A percentile compares a stretch with the other conserved stretches of the same genome.
Conservation (phyloP, 495 filamentous ascomycete species). For the Penicillium maclennaniae region DNA sequence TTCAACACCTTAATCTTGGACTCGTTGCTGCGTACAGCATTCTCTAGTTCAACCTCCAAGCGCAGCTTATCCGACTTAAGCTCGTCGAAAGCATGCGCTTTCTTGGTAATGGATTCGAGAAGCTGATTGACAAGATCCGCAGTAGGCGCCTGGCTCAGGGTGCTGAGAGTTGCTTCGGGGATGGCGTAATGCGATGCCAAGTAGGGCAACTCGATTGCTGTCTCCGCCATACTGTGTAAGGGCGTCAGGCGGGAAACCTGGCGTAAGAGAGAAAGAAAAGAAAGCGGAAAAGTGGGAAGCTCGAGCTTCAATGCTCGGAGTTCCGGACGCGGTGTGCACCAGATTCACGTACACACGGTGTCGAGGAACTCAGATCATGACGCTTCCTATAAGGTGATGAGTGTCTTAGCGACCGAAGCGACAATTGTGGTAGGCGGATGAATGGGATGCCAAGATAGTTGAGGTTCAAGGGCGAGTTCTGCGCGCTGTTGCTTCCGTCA, state of each 20-base stretch:
- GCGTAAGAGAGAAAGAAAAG: slow-evolving; percentile 4
- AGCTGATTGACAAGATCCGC: slow-evolving; percentile 69
- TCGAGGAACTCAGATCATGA: slow-evolving; percentile 18
- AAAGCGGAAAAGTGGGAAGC: slow-evolving; percentile 1
- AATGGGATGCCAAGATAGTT: slow-evolving; percentile 4
- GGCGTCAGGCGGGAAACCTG: slow-evolving; percentile 11
- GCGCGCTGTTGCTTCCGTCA: slow-evolving; percentile 18
- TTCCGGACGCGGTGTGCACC: slow-evolving; percentile 17
- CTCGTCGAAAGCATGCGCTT: slow-evolving; percentile 75
- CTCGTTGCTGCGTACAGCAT: slow-evolving; percentile 74
- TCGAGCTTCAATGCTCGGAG: slow-evolving; percentile 9
- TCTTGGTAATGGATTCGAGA: slow-evolving; percentile 61
- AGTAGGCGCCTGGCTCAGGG: slow-evolving; percentile 68
- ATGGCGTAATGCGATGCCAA: slow-evolving; percentile 71
- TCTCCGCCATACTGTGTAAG: slow-evolving; percentile 63
- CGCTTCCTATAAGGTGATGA: slow-evolving; percentile 8
- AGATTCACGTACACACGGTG: slow-evolving; percentile 21
- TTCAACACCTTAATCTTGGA: slow-evolving; percentile 77
- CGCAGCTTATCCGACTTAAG: slow-evolving; percentile 79
- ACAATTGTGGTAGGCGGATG: slow-evolving; percentile 4
- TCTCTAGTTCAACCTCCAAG: slow-evolving; percentile 88
- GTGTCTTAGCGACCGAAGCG: not conserved
- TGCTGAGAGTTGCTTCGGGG: slow-evolving; percentile 61
- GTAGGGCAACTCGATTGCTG: slow-evolving; percentile 69
- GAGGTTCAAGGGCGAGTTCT: slow-evolving; percentile 17